Percentiles rank a stretch among this genome's conserved stretches.
Conservation (phyloP, 192 early-diverging fungal genomes). For the Mortierella alpina region DNA sequence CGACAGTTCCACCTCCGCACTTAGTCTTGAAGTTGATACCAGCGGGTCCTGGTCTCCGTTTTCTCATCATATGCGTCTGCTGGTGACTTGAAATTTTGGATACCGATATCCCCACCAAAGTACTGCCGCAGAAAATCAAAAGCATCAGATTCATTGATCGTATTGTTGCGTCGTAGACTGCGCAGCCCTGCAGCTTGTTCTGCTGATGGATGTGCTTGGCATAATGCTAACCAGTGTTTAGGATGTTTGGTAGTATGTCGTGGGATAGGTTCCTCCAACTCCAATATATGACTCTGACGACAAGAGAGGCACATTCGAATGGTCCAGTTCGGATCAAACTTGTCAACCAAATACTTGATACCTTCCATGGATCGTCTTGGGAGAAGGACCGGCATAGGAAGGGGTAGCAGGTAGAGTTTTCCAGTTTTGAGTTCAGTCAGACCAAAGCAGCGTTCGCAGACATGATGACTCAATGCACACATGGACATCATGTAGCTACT, state of each 20-base stretch:
- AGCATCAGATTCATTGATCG: neutral
- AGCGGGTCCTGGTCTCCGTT: conserved; percentile 16
- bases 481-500: conserved; percentile 17
- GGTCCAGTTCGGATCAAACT: conserved; percentile 16
- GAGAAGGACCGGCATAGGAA: conserved; percentile 3
- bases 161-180: neutral
- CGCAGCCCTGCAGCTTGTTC: neutral
- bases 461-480: conserved; percentile 12
- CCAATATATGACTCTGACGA: neutral
- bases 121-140: neutral
- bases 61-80: conserved; percentile 6
- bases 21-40: conserved; percentile 22
- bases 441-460: conserved; percentile 21
- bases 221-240: neutral
- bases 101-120: neutral
- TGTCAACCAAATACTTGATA: conserved; percentile 11
- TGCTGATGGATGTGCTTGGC: neutral
- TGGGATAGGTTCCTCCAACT: conserved; percentile 9
- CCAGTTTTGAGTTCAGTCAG: neutral
- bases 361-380: conserved; percentile 10
- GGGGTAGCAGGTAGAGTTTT: neutral
- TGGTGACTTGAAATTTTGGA: neutral
- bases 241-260: neutral
- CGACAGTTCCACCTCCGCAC: too few relatives aligned
- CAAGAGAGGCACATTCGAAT: conserved; percentile 23